Conservation (phyloP, 495 filamentous ascomycete species). For the Penicillium salamii region DNA sequence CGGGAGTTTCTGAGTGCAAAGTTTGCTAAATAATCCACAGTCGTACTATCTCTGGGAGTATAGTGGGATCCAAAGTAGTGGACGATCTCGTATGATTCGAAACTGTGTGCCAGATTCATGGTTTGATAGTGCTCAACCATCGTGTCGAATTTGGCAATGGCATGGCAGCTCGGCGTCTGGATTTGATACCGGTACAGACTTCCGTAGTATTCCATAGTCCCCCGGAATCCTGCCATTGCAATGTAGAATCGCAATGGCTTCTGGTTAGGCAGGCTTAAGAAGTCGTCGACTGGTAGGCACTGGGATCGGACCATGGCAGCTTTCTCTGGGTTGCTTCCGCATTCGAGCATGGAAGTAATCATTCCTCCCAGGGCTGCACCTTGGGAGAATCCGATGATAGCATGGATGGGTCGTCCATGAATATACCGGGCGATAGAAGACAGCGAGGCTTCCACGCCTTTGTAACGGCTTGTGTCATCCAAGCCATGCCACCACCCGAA, state of each 20-base stretch:
- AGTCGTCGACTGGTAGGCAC: background rate
- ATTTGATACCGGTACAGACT: background rate
- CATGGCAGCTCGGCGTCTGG: background rate
- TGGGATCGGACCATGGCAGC: constrained; percentile 1
- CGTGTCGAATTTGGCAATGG: background rate
- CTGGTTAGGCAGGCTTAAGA: background rate
- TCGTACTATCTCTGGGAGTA: background rate
- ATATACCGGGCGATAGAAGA: constrained; percentile 3
- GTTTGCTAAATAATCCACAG: background rate
- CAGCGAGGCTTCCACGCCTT: constrained; percentile 4
- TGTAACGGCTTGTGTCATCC: constrained; percentile 3
- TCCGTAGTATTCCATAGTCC: background rate
- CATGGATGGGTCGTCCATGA: constrained; percentile 8
- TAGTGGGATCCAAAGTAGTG: constrained; percentile 4
- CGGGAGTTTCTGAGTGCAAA: background rate
- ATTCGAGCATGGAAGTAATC: constrained; percentile 8
- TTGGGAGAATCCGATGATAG: constrained; percentile 3
- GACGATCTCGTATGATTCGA: constrained; percentile 1
- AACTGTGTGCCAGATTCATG: background rate
- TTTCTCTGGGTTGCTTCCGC: constrained; percentile 3
- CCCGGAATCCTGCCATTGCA: background rate
- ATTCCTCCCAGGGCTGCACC: constrained; percentile 2
- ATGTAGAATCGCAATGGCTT: background rate
- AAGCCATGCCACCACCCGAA: constrained; percentile 8
- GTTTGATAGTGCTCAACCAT: background rate